A percentile compares a stretch with the other conserved stretches of the same genome.
Conservation (phyloP, 306 rosid genomes). For the Pterocarpus santalinus region DNA sequence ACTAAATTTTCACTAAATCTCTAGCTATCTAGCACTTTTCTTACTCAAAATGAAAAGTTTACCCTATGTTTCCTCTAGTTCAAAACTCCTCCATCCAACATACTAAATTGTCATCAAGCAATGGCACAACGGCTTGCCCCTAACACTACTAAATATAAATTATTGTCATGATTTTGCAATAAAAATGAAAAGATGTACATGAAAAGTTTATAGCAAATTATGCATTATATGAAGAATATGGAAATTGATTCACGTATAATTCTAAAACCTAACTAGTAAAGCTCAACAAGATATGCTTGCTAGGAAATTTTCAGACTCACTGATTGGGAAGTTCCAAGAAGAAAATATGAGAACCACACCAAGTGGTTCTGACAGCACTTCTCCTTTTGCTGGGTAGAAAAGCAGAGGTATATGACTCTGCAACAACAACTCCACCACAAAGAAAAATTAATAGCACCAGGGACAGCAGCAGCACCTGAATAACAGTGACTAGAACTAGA, state of each 20-base stretch:
- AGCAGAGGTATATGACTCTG: conserved; percentile 67
- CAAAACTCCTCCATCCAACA: too few species aligned
- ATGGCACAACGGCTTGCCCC: too few species aligned
- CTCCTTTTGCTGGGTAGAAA: conserved; percentile 79
- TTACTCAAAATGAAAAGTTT: too few species aligned
- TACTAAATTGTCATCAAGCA: too few species aligned
- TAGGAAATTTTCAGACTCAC: conserved; percentile 63
- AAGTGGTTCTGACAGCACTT: conserved; percentile 79
- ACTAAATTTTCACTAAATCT: too few species aligned
- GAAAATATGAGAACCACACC: conserved; percentile 87
- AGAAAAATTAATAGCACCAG: conserved; percentile 20
- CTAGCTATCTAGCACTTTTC: too few species aligned
- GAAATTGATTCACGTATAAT: not conserved
- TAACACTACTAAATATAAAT: too few species aligned
- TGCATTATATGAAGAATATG: not conserved
- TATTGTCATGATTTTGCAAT: not conserved
- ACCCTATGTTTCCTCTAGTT: too few species aligned
- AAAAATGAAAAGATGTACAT: not conserved
- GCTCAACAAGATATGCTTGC: not conserved
- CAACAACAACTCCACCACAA: conserved; percentile 4
- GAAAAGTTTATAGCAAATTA: not conserved
- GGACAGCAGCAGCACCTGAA: not conserved
- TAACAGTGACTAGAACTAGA: not conserved
- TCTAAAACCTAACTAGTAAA: not conserved
- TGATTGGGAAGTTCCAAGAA: conserved; percentile 89